These are phyloP conservation scores for Sordariomycetes sp. DNA, from an alignment of 2,329 filamentous ascomycete species.

Conservation along the genomic window DNA sequence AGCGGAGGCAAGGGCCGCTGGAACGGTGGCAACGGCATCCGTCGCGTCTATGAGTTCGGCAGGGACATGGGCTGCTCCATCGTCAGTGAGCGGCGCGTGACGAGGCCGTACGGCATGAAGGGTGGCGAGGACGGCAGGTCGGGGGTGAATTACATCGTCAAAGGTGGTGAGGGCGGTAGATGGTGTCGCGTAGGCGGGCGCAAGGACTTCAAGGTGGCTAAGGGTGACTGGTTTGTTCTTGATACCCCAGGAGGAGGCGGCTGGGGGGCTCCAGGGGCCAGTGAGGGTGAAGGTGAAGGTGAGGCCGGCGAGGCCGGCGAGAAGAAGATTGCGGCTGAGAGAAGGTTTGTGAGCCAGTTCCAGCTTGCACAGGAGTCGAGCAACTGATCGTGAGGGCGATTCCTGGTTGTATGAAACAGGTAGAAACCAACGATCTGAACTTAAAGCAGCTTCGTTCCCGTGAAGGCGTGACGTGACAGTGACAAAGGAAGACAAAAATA, in stretches of 20 bases:
- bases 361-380: constrained; percentile 7
- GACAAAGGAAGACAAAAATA: too few species aligned
- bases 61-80: constrained; percentile 67
- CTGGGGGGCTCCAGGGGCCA: constrained; percentile 29
- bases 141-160: constrained; percentile 43
- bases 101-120: constrained; percentile 61
- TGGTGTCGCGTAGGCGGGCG: constrained; percentile 37
- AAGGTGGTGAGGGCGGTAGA: constrained; percentile 15
- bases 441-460: too few species aligned
- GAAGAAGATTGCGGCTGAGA: neutral
- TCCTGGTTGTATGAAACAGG: too few species aligned
- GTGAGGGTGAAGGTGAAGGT: neutral
- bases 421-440: too few species aligned
- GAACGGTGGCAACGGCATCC: constrained; percentile 60
- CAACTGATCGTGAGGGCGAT: too few species aligned
- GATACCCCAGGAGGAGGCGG: constrained; percentile 52
- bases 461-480: too few species aligned
- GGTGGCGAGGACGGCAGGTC: constrained; percentile 58
- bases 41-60: constrained; percentile 68
- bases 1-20: constrained; percentile 57
- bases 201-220: constrained; percentile 47
- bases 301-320: neutral
- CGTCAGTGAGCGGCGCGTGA: constrained; percentile 62
- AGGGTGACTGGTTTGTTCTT: constrained; percentile 50
- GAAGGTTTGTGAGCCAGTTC: constrained; percentile 7